Conservation (phyloP, 306 rosid species). For the Vigna angularis region DNA sequence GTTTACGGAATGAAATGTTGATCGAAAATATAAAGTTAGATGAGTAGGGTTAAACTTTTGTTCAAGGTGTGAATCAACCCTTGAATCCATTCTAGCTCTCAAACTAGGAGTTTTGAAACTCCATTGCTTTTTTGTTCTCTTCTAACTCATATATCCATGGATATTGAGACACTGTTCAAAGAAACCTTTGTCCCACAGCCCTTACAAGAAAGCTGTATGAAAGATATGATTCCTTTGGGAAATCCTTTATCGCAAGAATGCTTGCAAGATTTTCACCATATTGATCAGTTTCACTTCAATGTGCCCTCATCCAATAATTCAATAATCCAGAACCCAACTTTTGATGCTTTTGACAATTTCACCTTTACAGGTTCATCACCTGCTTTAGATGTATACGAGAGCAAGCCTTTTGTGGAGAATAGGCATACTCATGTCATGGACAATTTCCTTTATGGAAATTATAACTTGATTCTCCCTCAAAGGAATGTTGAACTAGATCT, state of each 20-base stretch:
- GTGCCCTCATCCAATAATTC: slow-evolving; percentile 50
- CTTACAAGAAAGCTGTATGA: slow-evolving; percentile 40
- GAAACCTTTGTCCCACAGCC: slow-evolving; percentile 50
- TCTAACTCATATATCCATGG: slow-evolving; percentile 56
- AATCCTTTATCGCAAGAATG: slow-evolving; percentile 53
- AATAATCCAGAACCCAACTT: slow-evolving; percentile 44
- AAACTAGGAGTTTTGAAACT: slow-evolving; percentile 42
- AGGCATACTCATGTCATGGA: slow-evolving; percentile 57
- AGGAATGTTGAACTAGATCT: slow-evolving; percentile 50
- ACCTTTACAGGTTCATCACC: slow-evolving; percentile 36
- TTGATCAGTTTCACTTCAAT: slow-evolving; percentile 49
- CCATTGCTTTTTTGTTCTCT: slow-evolving; percentile 35
- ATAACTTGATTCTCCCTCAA: slow-evolving; percentile 46
- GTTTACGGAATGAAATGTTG: slow-evolving; percentile 33
- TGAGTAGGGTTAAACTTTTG: slow-evolving; percentile 1
- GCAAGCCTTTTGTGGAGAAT: slow-evolving; percentile 56
- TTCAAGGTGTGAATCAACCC: slow-evolving; percentile 34
- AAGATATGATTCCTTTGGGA: slow-evolving; percentile 50
- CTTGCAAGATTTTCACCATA: slow-evolving; percentile 61
- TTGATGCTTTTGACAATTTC: slow-evolving; percentile 49
- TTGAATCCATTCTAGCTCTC: not conserved
- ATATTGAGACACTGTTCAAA: slow-evolving; percentile 55
- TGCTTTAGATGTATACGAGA: slow-evolving; percentile 51
- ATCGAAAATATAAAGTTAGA: not conserved
- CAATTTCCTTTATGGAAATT: slow-evolving; percentile 61